Evolutionary conservation across 345 rosid genomes (phyloP).

Genomic region (Eucalyptus cloeziana): DNA sequence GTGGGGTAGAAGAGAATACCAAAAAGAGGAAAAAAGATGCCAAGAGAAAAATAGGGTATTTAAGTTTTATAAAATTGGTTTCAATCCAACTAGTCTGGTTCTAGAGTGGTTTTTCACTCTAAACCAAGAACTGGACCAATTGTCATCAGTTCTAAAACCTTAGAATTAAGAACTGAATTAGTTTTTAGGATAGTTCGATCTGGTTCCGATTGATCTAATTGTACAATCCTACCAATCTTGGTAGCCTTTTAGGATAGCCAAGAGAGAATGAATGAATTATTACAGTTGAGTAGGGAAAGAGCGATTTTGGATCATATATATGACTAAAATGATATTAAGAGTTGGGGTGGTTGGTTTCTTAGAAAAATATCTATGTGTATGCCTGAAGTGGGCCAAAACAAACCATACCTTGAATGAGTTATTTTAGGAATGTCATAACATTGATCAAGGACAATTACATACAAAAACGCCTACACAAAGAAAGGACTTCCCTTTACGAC

Average conservation of each 20-base stretch:
- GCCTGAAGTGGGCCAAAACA: accelerated
- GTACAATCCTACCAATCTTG: neutral
- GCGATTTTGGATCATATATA: accelerated
- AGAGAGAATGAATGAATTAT: neutral
- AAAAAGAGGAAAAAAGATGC: neutral
- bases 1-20: neutral
- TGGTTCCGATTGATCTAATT: too few species aligned
- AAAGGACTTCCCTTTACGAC: neutral
- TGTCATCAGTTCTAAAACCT: neutral
- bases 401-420: neutral
- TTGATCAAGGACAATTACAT: neutral
- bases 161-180: neutral
- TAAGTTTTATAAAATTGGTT: neutral
- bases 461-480: neutral
- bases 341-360: neutral
- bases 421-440: neutral
- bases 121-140: neutral
- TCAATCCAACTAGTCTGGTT: neutral
- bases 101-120: neutral
- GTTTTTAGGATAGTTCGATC: neutral
- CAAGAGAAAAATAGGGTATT: neutral
- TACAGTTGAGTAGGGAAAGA: accelerated
- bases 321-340: neutral
- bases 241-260: neutral
- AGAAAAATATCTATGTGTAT: neutral